A percentile compares a stretch with the other conserved stretches of the same genome.
Conservation (phyloP, 2,329 filamentous ascomycete genomes). For the Xylariaceae sp. region DNA sequence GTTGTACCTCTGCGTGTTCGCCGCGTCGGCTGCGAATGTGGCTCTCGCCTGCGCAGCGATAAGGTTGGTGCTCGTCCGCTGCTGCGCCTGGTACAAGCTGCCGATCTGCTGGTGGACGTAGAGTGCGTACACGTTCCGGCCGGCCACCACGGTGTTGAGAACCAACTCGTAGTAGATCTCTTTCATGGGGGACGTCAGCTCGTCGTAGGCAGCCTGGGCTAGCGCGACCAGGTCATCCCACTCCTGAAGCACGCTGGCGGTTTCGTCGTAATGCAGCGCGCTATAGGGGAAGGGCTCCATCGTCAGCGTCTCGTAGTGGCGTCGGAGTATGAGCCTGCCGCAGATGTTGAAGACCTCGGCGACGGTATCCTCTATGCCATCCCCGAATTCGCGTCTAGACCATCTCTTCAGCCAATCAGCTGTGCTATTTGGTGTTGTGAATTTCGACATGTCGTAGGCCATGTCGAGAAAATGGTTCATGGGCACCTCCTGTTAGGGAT, state of each 20-base stretch:
- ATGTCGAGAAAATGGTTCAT: constrained; percentile 37
- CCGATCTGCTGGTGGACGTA: background rate
- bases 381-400: background rate
- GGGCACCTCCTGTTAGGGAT: background rate
- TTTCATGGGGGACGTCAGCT: background rate
- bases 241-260: background rate
- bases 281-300: constrained; percentile 40
- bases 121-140: background rate
- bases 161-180: constrained; percentile 47
- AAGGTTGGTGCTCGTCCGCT: background rate
- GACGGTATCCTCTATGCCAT: background rate
- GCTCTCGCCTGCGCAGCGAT: background rate
- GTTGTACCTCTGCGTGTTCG: background rate
- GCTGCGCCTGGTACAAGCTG: background rate
- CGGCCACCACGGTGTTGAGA: constrained; percentile 38
- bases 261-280: constrained; percentile 8
- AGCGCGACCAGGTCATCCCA: background rate
- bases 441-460: background rate
- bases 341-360: background rate
- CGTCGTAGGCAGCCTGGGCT: constrained; percentile 1
- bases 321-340: background rate
- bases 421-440: background rate
- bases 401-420: background rate
- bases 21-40: background rate
- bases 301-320: background rate